A percentile compares a stretch with the other conserved stretches of the same genome.
phyloP scores from a whole-genome alignment of 2,329 filamentous ascomycete species.

The Fusarium aywerte region DNA sequence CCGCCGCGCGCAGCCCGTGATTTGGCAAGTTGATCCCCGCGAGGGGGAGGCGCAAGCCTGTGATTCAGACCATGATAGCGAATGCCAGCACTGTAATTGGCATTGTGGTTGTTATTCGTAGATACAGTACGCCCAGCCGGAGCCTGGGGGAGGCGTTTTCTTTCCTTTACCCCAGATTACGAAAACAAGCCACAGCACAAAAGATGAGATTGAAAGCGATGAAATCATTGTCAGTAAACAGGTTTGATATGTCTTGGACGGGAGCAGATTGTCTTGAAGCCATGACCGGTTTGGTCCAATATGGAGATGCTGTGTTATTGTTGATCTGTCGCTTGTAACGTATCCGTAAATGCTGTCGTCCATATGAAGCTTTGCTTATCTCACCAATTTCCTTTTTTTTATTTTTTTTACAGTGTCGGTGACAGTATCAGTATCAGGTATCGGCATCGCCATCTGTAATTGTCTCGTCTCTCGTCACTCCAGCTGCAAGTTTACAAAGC shows the following conservation, averaged over 20 bases:
- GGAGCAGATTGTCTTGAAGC: constrained; percentile 32
- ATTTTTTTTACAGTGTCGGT: neutral
- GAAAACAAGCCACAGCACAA: constrained; percentile 25
- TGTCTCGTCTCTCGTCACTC: constrained; percentile 10
- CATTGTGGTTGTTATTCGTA: constrained; percentile 24
- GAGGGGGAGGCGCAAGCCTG: constrained; percentile 21
- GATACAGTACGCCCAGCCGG: neutral
- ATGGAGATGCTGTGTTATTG: constrained; percentile 7
- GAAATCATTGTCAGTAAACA: constrained; percentile 19
- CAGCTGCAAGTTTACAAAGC: constrained; percentile 14
- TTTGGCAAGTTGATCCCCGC: constrained; percentile 25
- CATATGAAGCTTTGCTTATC: constrained; percentile 34
- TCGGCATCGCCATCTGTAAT: neutral
- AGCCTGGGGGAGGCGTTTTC: constrained; percentile 25
- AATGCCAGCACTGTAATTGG: constrained; percentile 28
- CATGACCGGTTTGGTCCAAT: constrained; percentile 16
- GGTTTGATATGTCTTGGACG: constrained; percentile 34
- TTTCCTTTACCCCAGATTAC: constrained; percentile 32
- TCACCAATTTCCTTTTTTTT: constrained; percentile 25
- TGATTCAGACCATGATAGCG: constrained; percentile 25
- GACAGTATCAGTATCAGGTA: neutral
- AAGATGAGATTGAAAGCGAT: constrained; percentile 15
- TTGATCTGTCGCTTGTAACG: constrained; percentile 22
- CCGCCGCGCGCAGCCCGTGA: constrained; percentile 32
- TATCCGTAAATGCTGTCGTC: constrained; percentile 16